These are phyloP conservation scores for Candida vartiovaarae DNA, from an alignment of 805 yeast genomes.

Conservation along the genomic window DNA sequence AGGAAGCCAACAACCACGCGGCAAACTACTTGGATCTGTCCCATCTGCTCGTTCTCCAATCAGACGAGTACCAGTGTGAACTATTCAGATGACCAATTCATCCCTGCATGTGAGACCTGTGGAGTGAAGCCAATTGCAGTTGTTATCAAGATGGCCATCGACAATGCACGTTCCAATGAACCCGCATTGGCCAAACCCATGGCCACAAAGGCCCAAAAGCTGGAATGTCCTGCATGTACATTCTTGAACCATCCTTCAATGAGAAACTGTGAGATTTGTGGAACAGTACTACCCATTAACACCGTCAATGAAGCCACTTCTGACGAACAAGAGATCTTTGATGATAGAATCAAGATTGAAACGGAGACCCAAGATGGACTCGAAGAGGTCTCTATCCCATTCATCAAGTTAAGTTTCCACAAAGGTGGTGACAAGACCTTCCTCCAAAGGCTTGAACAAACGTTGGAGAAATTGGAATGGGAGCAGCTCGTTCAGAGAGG, in stretches of 20 bases:
- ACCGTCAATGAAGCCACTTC: constrained; percentile 15
- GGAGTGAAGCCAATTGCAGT: constrained; percentile 45
- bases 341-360: constrained; percentile 26
- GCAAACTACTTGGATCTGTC: constrained; percentile 64
- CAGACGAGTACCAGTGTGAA: constrained; percentile 27
- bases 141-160: constrained; percentile 28
- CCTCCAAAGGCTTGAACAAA: constrained; percentile 36
- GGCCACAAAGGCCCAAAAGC: constrained; percentile 4
- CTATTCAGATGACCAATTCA: constrained; percentile 17
- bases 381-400: constrained; percentile 14
- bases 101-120: constrained; percentile 52
- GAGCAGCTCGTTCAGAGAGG: constrained; percentile 28
- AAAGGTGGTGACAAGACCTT: constrained; percentile 57
- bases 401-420: constrained; percentile 69
- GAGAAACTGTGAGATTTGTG: constrained; percentile 82
- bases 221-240: constrained; percentile 55
- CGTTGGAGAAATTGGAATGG: constrained; percentile 49
- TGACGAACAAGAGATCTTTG: constrained; percentile 21
- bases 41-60: constrained; percentile 79
- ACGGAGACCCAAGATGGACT: constrained; percentile 27
- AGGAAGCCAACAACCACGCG: constrained; percentile 2
- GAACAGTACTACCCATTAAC: constrained; percentile 39
- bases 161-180: neutral
- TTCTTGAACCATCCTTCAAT: constrained; percentile 79
- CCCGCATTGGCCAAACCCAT: neutral